phyloP scores from a whole-genome alignment of 352 stramenopile species.

The Phytophthora pinifolia region DNA sequence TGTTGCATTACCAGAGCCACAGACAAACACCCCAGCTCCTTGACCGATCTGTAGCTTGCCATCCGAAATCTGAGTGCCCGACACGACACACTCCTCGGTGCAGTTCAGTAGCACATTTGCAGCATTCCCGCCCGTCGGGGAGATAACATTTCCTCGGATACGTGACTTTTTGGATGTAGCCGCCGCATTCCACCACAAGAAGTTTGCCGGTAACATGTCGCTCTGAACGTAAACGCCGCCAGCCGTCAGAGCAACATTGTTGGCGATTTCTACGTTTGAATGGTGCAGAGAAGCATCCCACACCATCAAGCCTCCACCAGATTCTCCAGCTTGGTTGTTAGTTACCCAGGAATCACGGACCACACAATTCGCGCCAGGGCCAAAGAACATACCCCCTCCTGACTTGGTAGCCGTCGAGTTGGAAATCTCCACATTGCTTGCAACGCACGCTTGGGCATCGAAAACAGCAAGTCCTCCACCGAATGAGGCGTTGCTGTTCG shows the following conservation, averaged over 20 bases:
- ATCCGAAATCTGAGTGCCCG: slow-evolving; percentile 22
- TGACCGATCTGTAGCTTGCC: slow-evolving; percentile 19
- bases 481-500: slow-evolving; percentile 11
- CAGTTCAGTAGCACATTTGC: slow-evolving; percentile 37
- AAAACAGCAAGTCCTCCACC: slow-evolving; percentile 35
- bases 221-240: slow-evolving; percentile 32
- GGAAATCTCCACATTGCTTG: slow-evolving; percentile 20
- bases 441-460: slow-evolving; percentile 13
- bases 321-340: slow-evolving; percentile 24
- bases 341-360: slow-evolving; percentile 23
- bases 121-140: slow-evolving; percentile 10
- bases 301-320: slow-evolving; percentile 37
- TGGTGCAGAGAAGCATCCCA: slow-evolving; percentile 29
- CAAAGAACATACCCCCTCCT: slow-evolving; percentile 39
- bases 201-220: background rate
- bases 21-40: slow-evolving; percentile 38
- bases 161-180: slow-evolving; percentile 18
- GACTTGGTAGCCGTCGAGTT: slow-evolving; percentile 19
- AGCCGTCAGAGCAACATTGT: slow-evolving; percentile 29
- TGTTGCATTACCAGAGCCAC: slow-evolving; percentile 18
- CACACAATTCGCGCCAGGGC: slow-evolving; percentile 18
- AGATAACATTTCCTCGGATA: slow-evolving; percentile 30
- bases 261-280: slow-evolving; percentile 32
- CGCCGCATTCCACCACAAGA: slow-evolving; percentile 6
- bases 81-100: slow-evolving; percentile 20